Conservation (phyloP, 1,284 basidiomycete genomes). For the Caloboletus firmus region DNA sequence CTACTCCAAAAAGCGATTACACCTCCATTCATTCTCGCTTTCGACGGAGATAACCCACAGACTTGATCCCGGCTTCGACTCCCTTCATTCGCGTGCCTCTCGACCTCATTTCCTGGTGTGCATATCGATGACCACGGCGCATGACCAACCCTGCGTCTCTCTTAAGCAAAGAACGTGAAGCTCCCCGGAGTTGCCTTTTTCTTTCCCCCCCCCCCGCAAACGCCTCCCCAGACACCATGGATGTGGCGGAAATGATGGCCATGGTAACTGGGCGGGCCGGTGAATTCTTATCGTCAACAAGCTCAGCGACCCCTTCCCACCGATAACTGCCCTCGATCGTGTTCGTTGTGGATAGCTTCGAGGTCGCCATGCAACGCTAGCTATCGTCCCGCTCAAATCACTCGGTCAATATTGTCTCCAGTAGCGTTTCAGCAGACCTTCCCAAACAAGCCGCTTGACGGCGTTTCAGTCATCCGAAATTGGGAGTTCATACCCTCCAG, state of each 20-base stretch:
- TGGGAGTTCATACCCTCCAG: conserved; percentile 1
- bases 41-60: neutral
- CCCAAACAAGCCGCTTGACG: conserved; percentile 11
- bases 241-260: conserved; percentile 20
- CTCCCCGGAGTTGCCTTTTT: conserved; percentile 1
- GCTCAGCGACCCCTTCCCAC: neutral
- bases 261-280: conserved; percentile 1
- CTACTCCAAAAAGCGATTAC: too few relatives aligned
- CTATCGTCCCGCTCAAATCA: neutral
- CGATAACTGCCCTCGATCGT: conserved; percentile 28
- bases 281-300: neutral
- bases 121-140: conserved; percentile 16
- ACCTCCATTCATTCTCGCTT: neutral
- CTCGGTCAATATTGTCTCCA: neutral
- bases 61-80: neutral
- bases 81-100: neutral
- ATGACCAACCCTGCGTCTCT: conserved; percentile 9
- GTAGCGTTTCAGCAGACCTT: neutral
- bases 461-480: conserved; percentile 17
- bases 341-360: conserved; percentile 3
- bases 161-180: neutral
- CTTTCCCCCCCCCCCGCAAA: conserved; percentile 5
- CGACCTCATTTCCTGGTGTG: conserved; percentile 1
- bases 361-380: conserved; percentile 27
- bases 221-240: neutral